Evolutionary conservation across 2,329 filamentous ascomycete genomes (phyloP), one percentile per base, ranked within the genome.

Genomic region (Trichoderma koningiopsis): DNA sequence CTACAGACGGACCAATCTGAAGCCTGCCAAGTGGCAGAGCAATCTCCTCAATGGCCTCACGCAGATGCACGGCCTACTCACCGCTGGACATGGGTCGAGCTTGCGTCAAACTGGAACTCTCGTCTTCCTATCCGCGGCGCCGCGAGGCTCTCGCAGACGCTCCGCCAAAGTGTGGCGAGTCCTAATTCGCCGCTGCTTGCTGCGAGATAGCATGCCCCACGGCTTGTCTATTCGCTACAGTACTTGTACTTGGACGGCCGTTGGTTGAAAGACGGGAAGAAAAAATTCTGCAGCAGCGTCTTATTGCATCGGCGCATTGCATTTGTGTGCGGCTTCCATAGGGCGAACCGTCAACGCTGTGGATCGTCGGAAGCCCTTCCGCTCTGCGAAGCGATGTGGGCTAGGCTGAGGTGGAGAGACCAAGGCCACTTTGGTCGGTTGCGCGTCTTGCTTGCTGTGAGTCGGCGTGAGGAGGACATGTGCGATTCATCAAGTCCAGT

Each of bases 341-440:
- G 66, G 66, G 66, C 57, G 59, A 68, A 56, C 57, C 58, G 37
- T 49, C n/a, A 29, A 47, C n/a, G 66, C 52, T 27, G 60, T 69
- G 67, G 60, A 58, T 65, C 55, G 53, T 60, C 68, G 68, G 68
- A 69, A 69, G 53, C n/a, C n/a, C 19, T 69, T 55, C 68, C 68
- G 68, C 63, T 43, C 60, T 58, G 61, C 62, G 47, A 24, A 35
- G 47, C n/a, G 47, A 55, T 53, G 61, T 27, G 40, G 40, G 59
- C 47, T 56, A 68, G 57, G 58, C 66, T 56, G 58, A 57, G 49
- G 58, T 55, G 49, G 35, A 53, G 29, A 22, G 47, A 31, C 10
- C 47, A 43, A 22, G 35, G 56, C 29, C 27, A 27, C 55, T 47
- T 35, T 35, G 19, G 19, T 40, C 37, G 53, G 53, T 35, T 57